Evolutionary conservation across 2,329 filamentous ascomycete species (phyloP), one percentile per base, ranked within the genome.

Genomic region (Fusarium globosum): DNA sequence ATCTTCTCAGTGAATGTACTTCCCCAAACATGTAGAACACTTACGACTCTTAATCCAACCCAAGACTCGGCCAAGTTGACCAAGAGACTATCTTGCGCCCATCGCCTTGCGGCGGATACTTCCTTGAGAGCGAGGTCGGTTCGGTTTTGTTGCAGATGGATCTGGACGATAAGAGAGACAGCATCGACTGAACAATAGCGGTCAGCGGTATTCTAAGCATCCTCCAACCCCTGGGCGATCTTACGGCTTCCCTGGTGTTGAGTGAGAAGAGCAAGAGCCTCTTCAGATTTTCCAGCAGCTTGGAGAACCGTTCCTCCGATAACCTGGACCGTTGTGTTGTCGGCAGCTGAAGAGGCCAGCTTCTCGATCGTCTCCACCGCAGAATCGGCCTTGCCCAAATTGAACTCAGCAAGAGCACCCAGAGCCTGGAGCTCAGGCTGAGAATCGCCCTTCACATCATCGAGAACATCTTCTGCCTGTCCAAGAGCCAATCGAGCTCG

Each of bases 11-110:
- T 74, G 69, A 55, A 51, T 21, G 48, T 14, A 51, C 26, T 36
- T 30, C 58, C 36, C 23, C 23, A 14, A 10, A 48, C 23, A 11
- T 30, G 20, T 20, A 20, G n/a, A 49, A 42, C 65, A 39, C 81
- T 71, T 88, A 96, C 94, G 83, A 96, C 86, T 82, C 96, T 89
- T 82, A 98, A 83, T 35, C 95, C 95, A 72, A 97, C 93, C 96
- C 96, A 99, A 13, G 94, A 94, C 85, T 99, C 96, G 13, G 95
- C 95, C 74, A 99, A 85, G 83, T 99, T 98, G 74, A 98, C 94
- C 56, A 98, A 86, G 43, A 98, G 85, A 76, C 93, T 97, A 81
- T 98, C 96, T 83, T 99, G 96, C 13, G 96, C 96, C 94, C 96
- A 98, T 83, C 94, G 90, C 81, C 95, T 91, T 41, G 96, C 96